Evolutionary conservation across 2,329 filamentous ascomycete species (phyloP), one percentile per base, ranked within the genome.

Genomic region (Monilinia fructicola): DNA sequence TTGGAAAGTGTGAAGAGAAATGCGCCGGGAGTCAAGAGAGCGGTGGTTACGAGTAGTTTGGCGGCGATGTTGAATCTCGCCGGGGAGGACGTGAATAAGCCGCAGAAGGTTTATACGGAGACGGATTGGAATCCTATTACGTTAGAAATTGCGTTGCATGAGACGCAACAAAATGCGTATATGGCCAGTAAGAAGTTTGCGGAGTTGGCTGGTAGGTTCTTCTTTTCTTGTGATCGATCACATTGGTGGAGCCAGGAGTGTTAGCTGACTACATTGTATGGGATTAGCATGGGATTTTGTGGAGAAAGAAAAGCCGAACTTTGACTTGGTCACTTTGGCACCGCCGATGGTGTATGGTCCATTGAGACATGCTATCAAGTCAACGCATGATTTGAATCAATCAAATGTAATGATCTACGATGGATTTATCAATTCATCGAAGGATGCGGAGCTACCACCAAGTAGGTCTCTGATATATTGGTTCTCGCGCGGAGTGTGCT

Each of bases 1-100:
- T 87, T 91, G 46, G 84, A 88, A 70, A 87, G 90, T 23, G 82
- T 94, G 69, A 87, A 89, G 73, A 80, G 81, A 68, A 70, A 84
- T 75, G 74, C 83, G 0, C 84, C 83, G 0, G 70, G 70, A 7
- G 90, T 96, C 63, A 91, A 88, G 79, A 84, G 88, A 68, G 89
- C 96, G 18, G 87, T 90, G 66, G 76, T 88, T 56, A 67, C 85
- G 81, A 74, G 77, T 73, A 68, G 74, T 60, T 74, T 70, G 10
- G 76, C 75, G 2, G 70, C 76, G 0, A 69, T 76, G 14, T 66
- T 76, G 10, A 69, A 76, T 65, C 75, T 75, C 3, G 71, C 73
- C 0, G 26, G 21, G 38, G 46, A 65, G 9, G 10, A 21, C 26
- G 48, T 46, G 10, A 53, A 42, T 14, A 48, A 62, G 7, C 67